Evolutionary conservation across 106 monocot species (phyloP).

Genomic region (Platanthera guangdongensis): DNA sequence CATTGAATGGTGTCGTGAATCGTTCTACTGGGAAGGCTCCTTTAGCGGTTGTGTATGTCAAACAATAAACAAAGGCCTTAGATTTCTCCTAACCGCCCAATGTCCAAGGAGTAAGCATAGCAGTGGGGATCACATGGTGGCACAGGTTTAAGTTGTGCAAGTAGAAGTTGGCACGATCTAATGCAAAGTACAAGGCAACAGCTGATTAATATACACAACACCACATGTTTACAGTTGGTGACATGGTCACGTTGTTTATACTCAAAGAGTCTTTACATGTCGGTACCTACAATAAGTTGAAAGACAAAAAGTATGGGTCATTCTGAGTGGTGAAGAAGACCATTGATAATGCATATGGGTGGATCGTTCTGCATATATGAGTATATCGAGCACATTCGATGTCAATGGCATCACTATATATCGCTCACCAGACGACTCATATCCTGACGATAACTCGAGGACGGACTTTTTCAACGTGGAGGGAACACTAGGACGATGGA

Average conservation of each 20-base stretch:
- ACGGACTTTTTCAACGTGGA: no score
- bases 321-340: neutral
- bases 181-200: neutral
- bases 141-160: neutral
- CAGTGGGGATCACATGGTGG: neutral
- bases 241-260: neutral
- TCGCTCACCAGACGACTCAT: no score
- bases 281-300: neutral
- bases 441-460: no score
- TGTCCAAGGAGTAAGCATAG: neutral
- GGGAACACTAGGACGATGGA: no score
- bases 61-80: neutral
- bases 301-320: neutral
- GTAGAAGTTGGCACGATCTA: neutral
- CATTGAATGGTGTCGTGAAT: neutral
- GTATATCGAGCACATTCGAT: no score
- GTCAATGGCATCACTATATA: no score
- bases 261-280: no score
- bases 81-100: neutral
- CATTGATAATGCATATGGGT: neutral
- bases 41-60: neutral
- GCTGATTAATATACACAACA: neutral
- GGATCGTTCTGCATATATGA: no score
- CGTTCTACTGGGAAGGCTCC: neutral
- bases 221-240: neutral